phyloP scores from a whole-genome alignment of 192 early-diverging fungal species.

The Thamnidium elegans region DNA sequence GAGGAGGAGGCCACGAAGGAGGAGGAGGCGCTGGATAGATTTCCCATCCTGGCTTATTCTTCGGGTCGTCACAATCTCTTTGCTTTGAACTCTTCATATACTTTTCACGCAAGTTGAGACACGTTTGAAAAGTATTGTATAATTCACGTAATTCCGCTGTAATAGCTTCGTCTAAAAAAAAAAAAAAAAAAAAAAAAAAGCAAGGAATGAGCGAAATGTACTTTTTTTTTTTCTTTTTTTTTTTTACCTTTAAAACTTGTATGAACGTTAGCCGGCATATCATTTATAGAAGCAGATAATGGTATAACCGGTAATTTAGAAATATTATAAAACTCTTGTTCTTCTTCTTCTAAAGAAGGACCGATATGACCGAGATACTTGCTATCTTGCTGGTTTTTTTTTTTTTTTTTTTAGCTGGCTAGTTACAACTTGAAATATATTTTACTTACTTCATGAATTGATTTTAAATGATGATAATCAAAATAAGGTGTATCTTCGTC shows the following conservation, averaged over 20 bases:
- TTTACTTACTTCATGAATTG: slow-evolving; percentile 1
- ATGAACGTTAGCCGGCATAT: not conserved
- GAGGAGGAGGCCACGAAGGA: slow-evolving; percentile 59
- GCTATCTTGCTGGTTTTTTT: not conserved
- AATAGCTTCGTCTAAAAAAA: slow-evolving; percentile 35
- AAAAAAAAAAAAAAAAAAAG: not conserved
- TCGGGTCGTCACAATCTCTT: slow-evolving; percentile 77
- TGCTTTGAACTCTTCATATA: slow-evolving; percentile 81
- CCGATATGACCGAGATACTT: not conserved
- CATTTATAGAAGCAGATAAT: not conserved
- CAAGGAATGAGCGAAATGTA: no score
- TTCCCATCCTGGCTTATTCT: slow-evolving; percentile 73
- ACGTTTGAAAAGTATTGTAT: slow-evolving; percentile 64
- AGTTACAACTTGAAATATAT: no score
- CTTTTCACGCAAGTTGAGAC: slow-evolving; percentile 76
- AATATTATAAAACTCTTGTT: not conserved
- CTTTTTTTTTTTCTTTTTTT: not conserved
- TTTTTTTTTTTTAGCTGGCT: no score
- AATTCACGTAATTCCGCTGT: slow-evolving; percentile 60
- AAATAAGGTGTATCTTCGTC: not conserved
- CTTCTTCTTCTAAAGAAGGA: not conserved
- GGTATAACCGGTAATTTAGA: not conserved
- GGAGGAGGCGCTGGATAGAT: slow-evolving; percentile 86
- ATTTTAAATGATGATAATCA: slow-evolving; percentile 1
- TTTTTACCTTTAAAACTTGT: not conserved